Evolutionary conservation across 306 rosid genomes (phyloP).

Genomic region (Astragalus membranaceus): DNA sequence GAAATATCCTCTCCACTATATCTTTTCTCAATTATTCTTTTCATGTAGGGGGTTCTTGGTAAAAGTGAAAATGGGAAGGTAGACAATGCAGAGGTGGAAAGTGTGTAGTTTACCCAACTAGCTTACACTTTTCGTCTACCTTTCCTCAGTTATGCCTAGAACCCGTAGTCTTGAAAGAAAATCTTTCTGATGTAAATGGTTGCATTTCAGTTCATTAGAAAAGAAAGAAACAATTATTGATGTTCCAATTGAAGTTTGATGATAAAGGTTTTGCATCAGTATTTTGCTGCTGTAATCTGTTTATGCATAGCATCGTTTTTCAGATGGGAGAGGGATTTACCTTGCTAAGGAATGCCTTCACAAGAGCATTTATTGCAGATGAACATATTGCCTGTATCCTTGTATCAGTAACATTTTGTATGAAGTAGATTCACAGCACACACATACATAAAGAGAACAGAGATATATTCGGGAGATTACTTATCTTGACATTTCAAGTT

Average conservation of each 20-base stretch:
- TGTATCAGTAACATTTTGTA: constrained; percentile 16
- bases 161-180: background rate
- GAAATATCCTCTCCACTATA: background rate
- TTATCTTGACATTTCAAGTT: constrained; percentile 64
- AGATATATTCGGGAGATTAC: background rate
- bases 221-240: constrained; percentile 2
- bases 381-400: constrained; percentile 71
- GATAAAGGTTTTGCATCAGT: constrained; percentile 7
- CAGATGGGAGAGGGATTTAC: constrained; percentile 77
- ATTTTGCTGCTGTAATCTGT: background rate
- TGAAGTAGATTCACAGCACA: constrained; percentile 15
- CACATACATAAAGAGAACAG: background rate
- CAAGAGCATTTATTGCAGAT: constrained; percentile 34
- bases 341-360: constrained; percentile 57
- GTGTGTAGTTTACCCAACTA: background rate
- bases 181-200: background rate
- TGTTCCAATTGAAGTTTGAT: constrained; percentile 5
- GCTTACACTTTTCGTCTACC: background rate
- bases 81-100: background rate
- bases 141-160: background rate
- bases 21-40: background rate
- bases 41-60: constrained; percentile 8
- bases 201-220: background rate
- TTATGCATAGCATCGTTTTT: constrained; percentile 20
- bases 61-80: background rate